Evolutionary conservation across 306 rosid species (phyloP), one percentile per base, ranked within the genome.

Genomic region (Dryas alaskensis): DNA sequence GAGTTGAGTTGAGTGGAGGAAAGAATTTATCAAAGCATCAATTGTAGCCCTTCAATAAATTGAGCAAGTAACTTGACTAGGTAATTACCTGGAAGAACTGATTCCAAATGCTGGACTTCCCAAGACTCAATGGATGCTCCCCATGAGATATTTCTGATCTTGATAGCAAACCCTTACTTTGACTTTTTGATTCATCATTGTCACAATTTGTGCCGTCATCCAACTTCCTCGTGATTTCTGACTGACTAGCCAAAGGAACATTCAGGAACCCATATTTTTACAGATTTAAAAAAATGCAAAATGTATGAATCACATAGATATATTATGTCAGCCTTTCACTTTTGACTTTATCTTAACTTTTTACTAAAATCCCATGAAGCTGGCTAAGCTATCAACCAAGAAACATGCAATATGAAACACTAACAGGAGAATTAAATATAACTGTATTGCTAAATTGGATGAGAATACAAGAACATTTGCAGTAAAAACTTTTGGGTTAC

Each of bases 71-170:
- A 60, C 44, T 66, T 72, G 45, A 40, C 40, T 49, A 3, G 45
- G 25, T 65, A 55, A 59, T n/a, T 88, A 95, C 99, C 96, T 95
- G 95, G 79, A 95, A 95, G 81, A 89, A 95, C 85, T 88, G 97
- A 85, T 95, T 92, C 99, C 99, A 95, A 72, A 95, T 73, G 69
- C 98, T 95, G 73, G 92, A 81, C 88, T 87, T 88, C 84, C 99
- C 99, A 80, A 95, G 96, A 79, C 99, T 95, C 87, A 92, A 78
- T 67, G 99, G 99, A 87, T 95, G 99, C 79, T 95, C 98, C 81
- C 83, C 99, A 22, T 87, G 96, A 81, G 92, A 54, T 81, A 95
- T 89, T 83, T 90, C 88, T 70, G 96, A 89, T 81, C 99, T 88
- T 74, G 98, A 95, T 75, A 95, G 95, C 79, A 84, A 79, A 19